A percentile compares a stretch with the other conserved stretches of the same genome.
Evolutionary conservation across 495 filamentous ascomycete species (phyloP).

Genomic region (Trichoderma erinaceum): DNA sequence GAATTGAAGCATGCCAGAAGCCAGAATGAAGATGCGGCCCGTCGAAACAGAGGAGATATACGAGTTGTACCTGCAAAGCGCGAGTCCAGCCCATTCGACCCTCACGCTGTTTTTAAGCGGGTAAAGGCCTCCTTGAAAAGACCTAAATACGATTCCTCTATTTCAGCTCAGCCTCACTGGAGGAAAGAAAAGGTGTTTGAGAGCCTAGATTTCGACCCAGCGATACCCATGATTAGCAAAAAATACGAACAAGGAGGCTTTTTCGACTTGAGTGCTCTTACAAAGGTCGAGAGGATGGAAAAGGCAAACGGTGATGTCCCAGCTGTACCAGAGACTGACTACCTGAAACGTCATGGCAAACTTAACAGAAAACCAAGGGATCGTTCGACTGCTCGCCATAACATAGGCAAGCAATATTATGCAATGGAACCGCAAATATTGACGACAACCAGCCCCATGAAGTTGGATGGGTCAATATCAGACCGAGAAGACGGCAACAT

Average conservation of each 20-base stretch:
- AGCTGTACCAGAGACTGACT: slow-evolving; percentile 30
- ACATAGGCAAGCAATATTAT: neutral
- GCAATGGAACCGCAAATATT: neutral
- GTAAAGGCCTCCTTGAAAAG: slow-evolving; percentile 36
- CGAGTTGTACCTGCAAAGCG: slow-evolving; percentile 26
- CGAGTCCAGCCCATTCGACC: slow-evolving; percentile 43
- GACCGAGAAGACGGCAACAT: slow-evolving; percentile 42
- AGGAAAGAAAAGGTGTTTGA: slow-evolving; percentile 40
- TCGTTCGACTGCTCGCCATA: neutral
- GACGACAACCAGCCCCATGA: slow-evolving; percentile 20
- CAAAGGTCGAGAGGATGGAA: slow-evolving; percentile 23
- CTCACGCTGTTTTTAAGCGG: slow-evolving; percentile 47
- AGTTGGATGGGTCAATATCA: slow-evolving; percentile 33
- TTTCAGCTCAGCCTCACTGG: slow-evolving; percentile 2
- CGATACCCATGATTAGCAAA: slow-evolving; percentile 39
- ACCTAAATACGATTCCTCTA: slow-evolving; percentile 18
- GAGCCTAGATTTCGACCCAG: slow-evolving; percentile 44
- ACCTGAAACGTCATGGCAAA: slow-evolving; percentile 33
- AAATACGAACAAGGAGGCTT: slow-evolving; percentile 47
- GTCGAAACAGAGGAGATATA: neutral
- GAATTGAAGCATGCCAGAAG: slow-evolving; percentile 45
- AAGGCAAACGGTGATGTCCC: neutral
- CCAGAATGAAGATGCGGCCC: slow-evolving; percentile 1
- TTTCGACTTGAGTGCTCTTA: slow-evolving; percentile 34
- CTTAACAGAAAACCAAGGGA: slow-evolving; percentile 34